These are phyloP conservation scores for Penicillium sp. DNA, from an alignment of 2,329 filamentous ascomycete genomes.

Conservation along the genomic window DNA sequence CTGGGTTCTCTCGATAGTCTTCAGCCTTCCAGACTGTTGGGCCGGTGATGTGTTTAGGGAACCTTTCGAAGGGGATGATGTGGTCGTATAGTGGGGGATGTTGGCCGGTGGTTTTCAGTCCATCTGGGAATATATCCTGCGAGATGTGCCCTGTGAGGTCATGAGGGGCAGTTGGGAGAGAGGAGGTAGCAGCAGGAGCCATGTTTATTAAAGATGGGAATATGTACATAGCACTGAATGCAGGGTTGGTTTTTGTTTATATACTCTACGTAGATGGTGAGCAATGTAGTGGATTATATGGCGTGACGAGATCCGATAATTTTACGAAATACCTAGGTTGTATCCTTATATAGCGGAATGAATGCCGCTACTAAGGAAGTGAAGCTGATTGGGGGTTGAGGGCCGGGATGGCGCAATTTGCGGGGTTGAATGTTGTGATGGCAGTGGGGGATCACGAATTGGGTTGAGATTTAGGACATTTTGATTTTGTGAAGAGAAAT, in stretches of 20 bases:
- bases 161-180: slow-evolving; percentile 38
- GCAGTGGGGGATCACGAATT: slow-evolving; percentile 7
- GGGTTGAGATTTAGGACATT: neutral
- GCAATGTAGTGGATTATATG: slow-evolving; percentile 28
- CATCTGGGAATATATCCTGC: slow-evolving; percentile 59
- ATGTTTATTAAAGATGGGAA: slow-evolving; percentile 18
- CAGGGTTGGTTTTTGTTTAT: slow-evolving; percentile 16
- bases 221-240: neutral
- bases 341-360: neutral
- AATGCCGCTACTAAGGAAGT: neutral
- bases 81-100: slow-evolving; percentile 65
- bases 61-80: slow-evolving; percentile 65
- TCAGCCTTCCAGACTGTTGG: slow-evolving; percentile 69
- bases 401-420: slow-evolving; percentile 31
- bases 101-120: slow-evolving; percentile 68
- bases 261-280: slow-evolving; percentile 10
- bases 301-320: slow-evolving; percentile 22
- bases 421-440: slow-evolving; percentile 28
- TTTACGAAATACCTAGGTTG: slow-evolving; percentile 13
- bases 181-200: slow-evolving; percentile 42
- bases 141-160: slow-evolving; percentile 38
- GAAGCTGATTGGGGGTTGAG: slow-evolving; percentile 17
- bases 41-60: slow-evolving; percentile 68
- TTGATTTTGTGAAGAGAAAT: neutral
- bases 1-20: slow-evolving; percentile 61